phyloP scores from a whole-genome alignment of 1,284 basidiomycete species.

The Heterobasidion occidentale region DNA sequence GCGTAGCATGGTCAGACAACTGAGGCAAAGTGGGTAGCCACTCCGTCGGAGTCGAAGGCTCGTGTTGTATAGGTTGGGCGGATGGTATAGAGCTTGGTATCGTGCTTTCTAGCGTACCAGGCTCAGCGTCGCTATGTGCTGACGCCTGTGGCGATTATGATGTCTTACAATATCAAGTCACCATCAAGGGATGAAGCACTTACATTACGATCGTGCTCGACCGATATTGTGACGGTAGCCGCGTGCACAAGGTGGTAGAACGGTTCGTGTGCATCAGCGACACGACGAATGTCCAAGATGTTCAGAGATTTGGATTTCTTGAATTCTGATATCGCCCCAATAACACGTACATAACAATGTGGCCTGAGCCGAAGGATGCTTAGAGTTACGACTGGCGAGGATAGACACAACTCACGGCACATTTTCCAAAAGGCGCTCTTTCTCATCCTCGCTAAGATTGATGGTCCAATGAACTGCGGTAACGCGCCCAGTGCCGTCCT shows the following conservation, averaged over 20 bases:
- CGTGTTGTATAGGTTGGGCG: neutral
- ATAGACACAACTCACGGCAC: neutral
- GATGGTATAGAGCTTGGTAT: too few species aligned
- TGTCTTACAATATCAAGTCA: too few species aligned
- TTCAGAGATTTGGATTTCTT: neutral
- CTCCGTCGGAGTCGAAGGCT: neutral
- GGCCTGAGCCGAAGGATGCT: neutral
- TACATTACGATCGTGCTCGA: conserved; percentile 28
- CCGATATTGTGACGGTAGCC: conserved; percentile 36
- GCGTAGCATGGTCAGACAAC: neutral
- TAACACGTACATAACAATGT: conserved; percentile 1
- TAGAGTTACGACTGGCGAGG: neutral
- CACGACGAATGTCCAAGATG: neutral
- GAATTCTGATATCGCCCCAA: neutral
- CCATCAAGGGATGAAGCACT: neutral
- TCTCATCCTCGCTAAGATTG: neutral
- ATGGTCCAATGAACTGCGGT: neutral
- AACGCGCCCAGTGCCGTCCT: neutral
- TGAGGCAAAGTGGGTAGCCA: neutral
- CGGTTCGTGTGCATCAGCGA: conserved; percentile 1
- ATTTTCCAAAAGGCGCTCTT: neutral
- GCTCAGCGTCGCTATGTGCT: too few species aligned
- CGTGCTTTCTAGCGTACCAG: too few species aligned
- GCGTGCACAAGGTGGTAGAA: conserved; percentile 32
- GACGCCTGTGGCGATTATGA: too few species aligned